Percentiles rank a stretch among this genome's conserved stretches.
Evolutionary conservation across 2,329 filamentous ascomycete species (phyloP).

Genomic region (Curvularia spicifera): DNA sequence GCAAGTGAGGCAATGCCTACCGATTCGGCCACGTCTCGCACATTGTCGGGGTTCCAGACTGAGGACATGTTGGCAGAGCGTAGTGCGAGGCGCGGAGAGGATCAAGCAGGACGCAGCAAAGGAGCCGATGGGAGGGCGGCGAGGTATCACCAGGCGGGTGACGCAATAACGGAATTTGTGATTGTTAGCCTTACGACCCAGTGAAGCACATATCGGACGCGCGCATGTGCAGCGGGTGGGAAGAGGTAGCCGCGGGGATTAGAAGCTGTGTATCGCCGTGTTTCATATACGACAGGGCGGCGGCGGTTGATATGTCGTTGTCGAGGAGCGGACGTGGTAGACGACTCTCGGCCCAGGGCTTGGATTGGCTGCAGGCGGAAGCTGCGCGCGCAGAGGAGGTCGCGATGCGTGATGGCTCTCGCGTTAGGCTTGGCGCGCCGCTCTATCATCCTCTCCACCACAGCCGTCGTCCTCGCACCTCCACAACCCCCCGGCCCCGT

Average conservation of each 20-base stretch:
- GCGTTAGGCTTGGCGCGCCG: constrained; percentile 26
- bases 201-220: constrained; percentile 39
- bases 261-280: not conserved
- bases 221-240: constrained; percentile 31
- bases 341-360: not conserved
- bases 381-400: constrained; percentile 16
- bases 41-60: constrained; percentile 96
- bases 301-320: not conserved
- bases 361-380: not conserved
- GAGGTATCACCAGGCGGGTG: constrained; percentile 38
- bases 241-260: constrained; percentile 4
- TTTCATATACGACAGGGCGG: constrained; percentile 1
- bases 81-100: constrained; percentile 15
- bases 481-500: constrained; percentile 3
- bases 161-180: constrained; percentile 35
- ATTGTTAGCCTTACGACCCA: constrained; percentile 42
- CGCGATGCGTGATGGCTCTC: constrained; percentile 27
- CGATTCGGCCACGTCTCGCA: constrained; percentile 94
- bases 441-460: constrained; percentile 10
- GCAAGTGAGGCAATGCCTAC: constrained; percentile 82
- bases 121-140: constrained; percentile 29
- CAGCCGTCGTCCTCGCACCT: not conserved
- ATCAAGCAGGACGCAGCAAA: constrained; percentile 19
- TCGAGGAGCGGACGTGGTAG: not conserved
- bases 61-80: constrained; percentile 50